These are phyloP conservation scores for Panus rudis DNA, from an alignment of 768 basidiomycete species.

Conservation along the genomic window DNA sequence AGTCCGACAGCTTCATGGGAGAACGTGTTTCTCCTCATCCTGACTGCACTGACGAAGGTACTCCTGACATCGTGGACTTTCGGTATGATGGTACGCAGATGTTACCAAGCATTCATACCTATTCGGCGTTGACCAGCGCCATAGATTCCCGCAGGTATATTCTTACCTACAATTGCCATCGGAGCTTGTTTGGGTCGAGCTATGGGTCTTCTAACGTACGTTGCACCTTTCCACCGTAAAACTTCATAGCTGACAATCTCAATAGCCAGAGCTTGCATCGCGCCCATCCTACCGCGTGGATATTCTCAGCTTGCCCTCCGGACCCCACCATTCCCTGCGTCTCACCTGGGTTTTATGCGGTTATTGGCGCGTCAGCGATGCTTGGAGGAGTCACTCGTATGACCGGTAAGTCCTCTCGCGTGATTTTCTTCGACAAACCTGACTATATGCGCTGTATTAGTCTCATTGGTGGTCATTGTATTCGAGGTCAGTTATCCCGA, in stretches of 20 bases:
- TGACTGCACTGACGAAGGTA: slow-evolving; percentile 58
- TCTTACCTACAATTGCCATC: slow-evolving; percentile 69
- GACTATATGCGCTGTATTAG: slow-evolving; percentile 26
- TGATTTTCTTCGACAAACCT: neutral
- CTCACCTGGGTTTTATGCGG: slow-evolving; percentile 71
- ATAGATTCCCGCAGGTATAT: slow-evolving; percentile 71
- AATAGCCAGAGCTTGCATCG: slow-evolving; percentile 59
- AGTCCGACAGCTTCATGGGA: slow-evolving; percentile 62
- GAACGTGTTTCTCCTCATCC: slow-evolving; percentile 57
- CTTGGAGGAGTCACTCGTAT: slow-evolving; percentile 70
- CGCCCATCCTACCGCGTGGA: slow-evolving; percentile 60
- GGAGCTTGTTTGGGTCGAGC: slow-evolving; percentile 70
- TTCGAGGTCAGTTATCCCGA: slow-evolving; percentile 47
- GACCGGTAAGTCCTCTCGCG: slow-evolving; percentile 44
- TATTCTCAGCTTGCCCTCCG: slow-evolving; percentile 66
- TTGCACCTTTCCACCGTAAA: slow-evolving; percentile 6
- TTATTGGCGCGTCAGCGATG: slow-evolving; percentile 72
- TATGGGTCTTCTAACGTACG: slow-evolving; percentile 60
- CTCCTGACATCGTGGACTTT: slow-evolving; percentile 70
- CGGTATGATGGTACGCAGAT: slow-evolving; percentile 76
- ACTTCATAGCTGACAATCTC: neutral
- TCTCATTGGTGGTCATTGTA: slow-evolving; percentile 70
- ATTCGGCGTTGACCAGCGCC: neutral
- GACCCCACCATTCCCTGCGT: slow-evolving; percentile 63
- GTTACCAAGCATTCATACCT: slow-evolving; percentile 5